Evolutionary conservation across 2,329 filamentous ascomycete genomes (phyloP).

Genomic region (Raffaelea deltoideospora): DNA sequence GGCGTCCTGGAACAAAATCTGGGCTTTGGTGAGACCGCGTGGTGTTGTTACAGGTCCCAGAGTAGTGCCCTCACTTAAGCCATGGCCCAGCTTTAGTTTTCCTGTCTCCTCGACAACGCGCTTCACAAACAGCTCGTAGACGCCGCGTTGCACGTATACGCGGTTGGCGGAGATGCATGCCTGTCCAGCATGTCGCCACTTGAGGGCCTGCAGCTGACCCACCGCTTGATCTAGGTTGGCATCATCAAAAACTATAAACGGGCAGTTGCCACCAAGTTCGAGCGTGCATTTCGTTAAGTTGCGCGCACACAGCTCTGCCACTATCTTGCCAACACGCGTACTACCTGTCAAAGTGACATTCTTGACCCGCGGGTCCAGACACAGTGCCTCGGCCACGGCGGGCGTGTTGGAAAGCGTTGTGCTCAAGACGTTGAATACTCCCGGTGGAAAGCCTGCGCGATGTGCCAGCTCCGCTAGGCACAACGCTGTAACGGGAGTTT

Average conservation of each 20-base stretch:
- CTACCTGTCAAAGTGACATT: slow-evolving; percentile 70
- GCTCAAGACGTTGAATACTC: slow-evolving; percentile 43
- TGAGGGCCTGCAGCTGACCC: slow-evolving; percentile 20
- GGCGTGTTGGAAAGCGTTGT: slow-evolving; percentile 30
- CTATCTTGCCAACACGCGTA: slow-evolving; percentile 52
- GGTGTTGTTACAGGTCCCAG: slow-evolving; percentile 46
- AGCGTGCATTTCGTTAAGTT: slow-evolving; percentile 54
- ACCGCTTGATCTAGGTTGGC: slow-evolving; percentile 50
- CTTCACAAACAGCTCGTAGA: slow-evolving; percentile 15
- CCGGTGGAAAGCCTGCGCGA: slow-evolving; percentile 60
- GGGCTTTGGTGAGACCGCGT: slow-evolving; percentile 38
- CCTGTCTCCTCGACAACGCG: slow-evolving; percentile 28
- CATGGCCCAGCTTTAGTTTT: slow-evolving; percentile 42
- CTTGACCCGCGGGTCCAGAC: slow-evolving; percentile 26
- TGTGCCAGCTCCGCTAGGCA: slow-evolving; percentile 52
- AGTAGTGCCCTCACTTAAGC: slow-evolving; percentile 37
- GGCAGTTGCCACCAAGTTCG: slow-evolving; percentile 59
- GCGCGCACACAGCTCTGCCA: slow-evolving; percentile 47
- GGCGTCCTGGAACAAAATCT: slow-evolving; percentile 48
- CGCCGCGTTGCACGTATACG: slow-evolving; percentile 44
- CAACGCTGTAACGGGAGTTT: slow-evolving; percentile 59
- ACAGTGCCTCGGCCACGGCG: slow-evolving; percentile 27
- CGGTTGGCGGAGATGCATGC: slow-evolving; percentile 50
- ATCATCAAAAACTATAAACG: slow-evolving; percentile 52
- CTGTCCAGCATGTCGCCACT: slow-evolving; percentile 41